Base-by-base conservation (phyloP, 2,329 filamentous ascomycete species). In the Fusarium pilosicola region DNA sequence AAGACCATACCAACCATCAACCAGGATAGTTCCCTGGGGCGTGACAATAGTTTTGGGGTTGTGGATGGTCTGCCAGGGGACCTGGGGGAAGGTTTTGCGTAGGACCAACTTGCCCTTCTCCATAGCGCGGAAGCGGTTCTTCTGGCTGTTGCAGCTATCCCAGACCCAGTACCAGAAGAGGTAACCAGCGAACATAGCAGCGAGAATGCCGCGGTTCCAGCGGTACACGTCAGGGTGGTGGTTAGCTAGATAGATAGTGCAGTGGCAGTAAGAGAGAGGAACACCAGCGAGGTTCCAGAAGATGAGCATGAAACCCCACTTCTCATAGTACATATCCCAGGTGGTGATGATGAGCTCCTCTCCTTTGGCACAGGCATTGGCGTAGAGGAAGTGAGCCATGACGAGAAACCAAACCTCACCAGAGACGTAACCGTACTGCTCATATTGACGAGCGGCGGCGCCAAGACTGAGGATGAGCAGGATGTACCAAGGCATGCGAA, bases 281-380 rank as follows among this genome's bases (percentile, higher is more conserved):
- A 97, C 95, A 75, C 95, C 95, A 52, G 95, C 94, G 81, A 97
- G 87, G 84, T 97, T 97, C 95, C 95, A 97, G 89, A 97, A 97
- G 83, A 97, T 97, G 75, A 97, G 89, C 95, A 97, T 97, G 86
- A 97, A 97, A 59, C 95, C 95, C 90, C 94, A 95, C 85, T 97
- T 97, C 87, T 97, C 95, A 78, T 94, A 96, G 86, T 97, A 97
- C 92, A 97, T 97, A 79, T 97, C 95, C 92, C 95, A 97, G 56
- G 94, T 96, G 14, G 93, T 93, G 67, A 94, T 89, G 82, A 97
- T 97, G 80, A 94, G 89, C 84, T 97, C 94, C 84, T 97, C 95
- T 54, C 93, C 95, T 86, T 97, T 97, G 76, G 92, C 91, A 85
- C 95, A 97, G 60, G 95, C 94, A 82, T 97, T 96, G 80, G 94